Evolutionary conservation across 2,329 filamentous ascomycete species (phyloP).

Genomic region (Magnaporthales sp.): DNA sequence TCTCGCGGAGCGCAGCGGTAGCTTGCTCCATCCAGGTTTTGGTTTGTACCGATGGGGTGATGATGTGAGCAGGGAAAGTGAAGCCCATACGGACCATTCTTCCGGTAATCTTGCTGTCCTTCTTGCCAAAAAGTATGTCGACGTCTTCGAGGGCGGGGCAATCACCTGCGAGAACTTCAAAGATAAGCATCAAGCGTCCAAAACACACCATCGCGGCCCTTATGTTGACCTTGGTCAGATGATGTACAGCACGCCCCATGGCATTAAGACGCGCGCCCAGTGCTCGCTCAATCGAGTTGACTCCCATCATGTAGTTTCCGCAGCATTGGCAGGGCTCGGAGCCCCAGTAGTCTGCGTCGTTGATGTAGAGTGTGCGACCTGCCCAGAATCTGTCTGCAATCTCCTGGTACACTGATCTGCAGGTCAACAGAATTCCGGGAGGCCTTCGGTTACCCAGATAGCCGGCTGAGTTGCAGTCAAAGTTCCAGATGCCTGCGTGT

Average conservation of each 20-base stretch:
- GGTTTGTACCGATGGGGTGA: not conserved
- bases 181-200: not conserved
- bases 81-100: not conserved
- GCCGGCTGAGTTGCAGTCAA: not conserved
- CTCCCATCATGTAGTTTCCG: not conserved
- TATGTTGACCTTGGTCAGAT: not conserved
- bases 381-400: not conserved
- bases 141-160: not conserved
- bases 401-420: not conserved
- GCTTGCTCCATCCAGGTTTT: not conserved
- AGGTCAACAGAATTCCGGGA: not conserved
- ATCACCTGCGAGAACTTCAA: not conserved
- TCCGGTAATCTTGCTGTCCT: not conserved
- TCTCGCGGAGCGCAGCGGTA: not conserved
- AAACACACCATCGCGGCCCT: not conserved
- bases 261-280: not conserved
- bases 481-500: not conserved
- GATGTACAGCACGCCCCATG: not conserved
- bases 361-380: not conserved
- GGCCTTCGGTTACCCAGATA: not conserved
- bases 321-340: not conserved
- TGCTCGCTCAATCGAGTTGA: not conserved
- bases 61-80: not conserved
- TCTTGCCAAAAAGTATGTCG: not conserved
- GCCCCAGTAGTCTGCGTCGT: not conserved